Evolutionary conservation across 352 stramenopile genomes (phyloP).

Genomic region (Phytopythium litorale): DNA sequence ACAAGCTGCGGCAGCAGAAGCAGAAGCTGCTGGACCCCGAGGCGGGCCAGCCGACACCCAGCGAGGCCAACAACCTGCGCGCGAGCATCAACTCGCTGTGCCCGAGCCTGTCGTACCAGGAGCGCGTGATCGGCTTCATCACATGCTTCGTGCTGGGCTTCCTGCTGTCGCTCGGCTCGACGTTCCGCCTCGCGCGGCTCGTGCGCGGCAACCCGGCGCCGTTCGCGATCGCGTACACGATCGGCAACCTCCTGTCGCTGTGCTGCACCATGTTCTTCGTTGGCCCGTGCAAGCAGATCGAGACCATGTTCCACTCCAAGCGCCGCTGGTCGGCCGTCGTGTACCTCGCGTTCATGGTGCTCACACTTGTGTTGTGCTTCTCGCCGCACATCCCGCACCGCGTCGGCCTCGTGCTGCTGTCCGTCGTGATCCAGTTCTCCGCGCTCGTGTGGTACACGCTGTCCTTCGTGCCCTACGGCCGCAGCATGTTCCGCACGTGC

Average conservation of each 20-base stretch:
- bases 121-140: conserved; percentile 76
- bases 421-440: conserved; percentile 70
- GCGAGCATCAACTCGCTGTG: conserved; percentile 40
- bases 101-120: conserved; percentile 78
- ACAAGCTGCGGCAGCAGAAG: conserved; percentile 59
- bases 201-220: conserved; percentile 72
- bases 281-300: conserved; percentile 70
- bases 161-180: conserved; percentile 78
- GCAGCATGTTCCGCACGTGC: conserved; percentile 55
- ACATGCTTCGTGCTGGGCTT: conserved; percentile 83
- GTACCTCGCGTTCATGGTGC: conserved; percentile 77
- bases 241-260: conserved; percentile 84
- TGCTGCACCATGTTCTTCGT: conserved; percentile 84
- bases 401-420: conserved; percentile 64
- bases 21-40: conserved; percentile 82
- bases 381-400: conserved; percentile 62
- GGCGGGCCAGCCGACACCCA: conserved; percentile 21
- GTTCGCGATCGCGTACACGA: conserved; percentile 83
- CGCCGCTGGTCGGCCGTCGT: conserved; percentile 59
- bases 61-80: conserved; percentile 24
- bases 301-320: conserved; percentile 84
- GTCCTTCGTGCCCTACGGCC: conserved; percentile 87
- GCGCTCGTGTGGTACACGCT: conserved; percentile 85
- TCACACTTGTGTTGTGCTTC: conserved; percentile 79
- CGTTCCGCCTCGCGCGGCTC: conserved; percentile 70